Evolutionary conservation across 2,329 filamentous ascomycete species (phyloP), one percentile per base, ranked within the genome.

Genomic region (Colletotrichum caudatum): DNA sequence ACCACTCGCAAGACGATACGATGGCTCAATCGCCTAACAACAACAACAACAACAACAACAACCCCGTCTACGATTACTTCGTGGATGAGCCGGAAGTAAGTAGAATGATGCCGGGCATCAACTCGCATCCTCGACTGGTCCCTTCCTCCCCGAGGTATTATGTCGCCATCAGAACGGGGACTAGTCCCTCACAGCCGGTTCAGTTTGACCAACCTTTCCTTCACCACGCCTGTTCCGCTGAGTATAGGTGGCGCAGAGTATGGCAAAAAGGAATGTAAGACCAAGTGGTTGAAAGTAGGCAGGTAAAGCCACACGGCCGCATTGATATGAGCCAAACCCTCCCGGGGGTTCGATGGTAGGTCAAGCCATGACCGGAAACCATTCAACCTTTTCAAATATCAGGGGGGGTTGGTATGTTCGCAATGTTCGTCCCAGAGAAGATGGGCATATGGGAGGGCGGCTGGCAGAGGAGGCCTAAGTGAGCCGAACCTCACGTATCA

Each of bases 71-170:
- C 65, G 69, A 72, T 35, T 69, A 69, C 56, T 66, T 69, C 48
- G 66, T 69, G 54, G 54, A 72, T 39, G 54, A 69, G 20, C 54
- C 60, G 29, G 65, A 72, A 56, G 69, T 69, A 69, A 72, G 69
- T 60, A 20, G 33, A 59, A 54, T 18, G 59, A 72, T 23, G 14
- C 46, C 29, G 41, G 58, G 44, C 44, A 11, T 57, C 33, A 59
- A n/a, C 33, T 44, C n/a, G 46, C 44, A 16, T 18, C 54, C 23
- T 46, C 62, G 29, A 26, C 37, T 46, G 26, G 33, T n/a, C 35
- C 37, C 35, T 51, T 71, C 26, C 37, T 51, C 41, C 57, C 11
- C 50, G n/a, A 53, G 39, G 26, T 14, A n/a, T 18, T 26, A 23
- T 48, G 23, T 23, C 8, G 69, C 53, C 35, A 23, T 53, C 64